phyloP scores from a whole-genome alignment of 192 early-diverging fungal genomes.

The Backusella parvicylindrica region DNA sequence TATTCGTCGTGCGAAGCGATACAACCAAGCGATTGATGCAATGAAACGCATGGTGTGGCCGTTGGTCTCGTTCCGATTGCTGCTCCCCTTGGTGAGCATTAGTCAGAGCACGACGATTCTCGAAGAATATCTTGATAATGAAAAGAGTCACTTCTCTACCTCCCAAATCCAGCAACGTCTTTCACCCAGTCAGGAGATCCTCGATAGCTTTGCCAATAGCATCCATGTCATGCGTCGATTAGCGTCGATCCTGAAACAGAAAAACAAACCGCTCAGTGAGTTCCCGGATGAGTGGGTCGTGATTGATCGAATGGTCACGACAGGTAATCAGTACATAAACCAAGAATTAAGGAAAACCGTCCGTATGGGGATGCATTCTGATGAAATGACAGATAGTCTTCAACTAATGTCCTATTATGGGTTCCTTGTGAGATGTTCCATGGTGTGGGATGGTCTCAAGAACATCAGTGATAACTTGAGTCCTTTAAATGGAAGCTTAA shows the following conservation, averaged over 20 bases:
- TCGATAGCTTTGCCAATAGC: conserved; percentile 8
- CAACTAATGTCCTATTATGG: conserved; percentile 8
- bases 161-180: background rate
- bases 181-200: background rate
- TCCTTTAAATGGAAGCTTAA: background rate
- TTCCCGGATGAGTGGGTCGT: conserved; percentile 11
- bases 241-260: background rate
- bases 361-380: background rate
- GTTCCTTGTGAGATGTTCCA: conserved; percentile 10
- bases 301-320: conserved; percentile 6
- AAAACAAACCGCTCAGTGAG: background rate
- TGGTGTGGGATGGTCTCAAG: conserved; percentile 9
- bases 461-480: conserved; percentile 8
- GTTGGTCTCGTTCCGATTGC: conserved; percentile 3
- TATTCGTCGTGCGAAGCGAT: conserved; percentile 9
- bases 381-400: background rate
- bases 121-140: background rate
- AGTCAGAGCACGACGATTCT: background rate
- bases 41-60: conserved; percentile 9
- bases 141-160: background rate
- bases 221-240: conserved; percentile 6
- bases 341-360: background rate
- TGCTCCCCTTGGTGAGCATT: background rate
- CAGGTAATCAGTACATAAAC: background rate
- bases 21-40: conserved; percentile 6